Evolutionary conservation across 1,139 yeast species (phyloP).

Genomic region (Kodamaea derodonti): DNA sequence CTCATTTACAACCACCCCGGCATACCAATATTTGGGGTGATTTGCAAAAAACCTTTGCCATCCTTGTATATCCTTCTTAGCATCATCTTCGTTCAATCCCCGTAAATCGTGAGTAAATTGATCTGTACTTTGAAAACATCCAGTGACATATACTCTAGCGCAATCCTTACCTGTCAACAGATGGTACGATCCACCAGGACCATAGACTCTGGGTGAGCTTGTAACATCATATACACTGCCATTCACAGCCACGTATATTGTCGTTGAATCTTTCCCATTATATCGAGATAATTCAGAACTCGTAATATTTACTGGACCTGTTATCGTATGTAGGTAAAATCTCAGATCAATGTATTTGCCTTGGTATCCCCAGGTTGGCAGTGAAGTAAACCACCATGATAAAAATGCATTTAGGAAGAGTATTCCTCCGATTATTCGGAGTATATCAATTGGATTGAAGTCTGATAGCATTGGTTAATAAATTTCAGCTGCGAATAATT

Average conservation of each 20-base stretch:
- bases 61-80: constrained; percentile 21
- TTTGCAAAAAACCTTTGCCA: constrained; percentile 56
- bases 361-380: constrained; percentile 51
- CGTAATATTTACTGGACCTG: constrained; percentile 28
- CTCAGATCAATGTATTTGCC: constrained; percentile 50
- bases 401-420: constrained; percentile 44
- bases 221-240: constrained; percentile 73
- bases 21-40: constrained; percentile 57
- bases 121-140: constrained; percentile 58
- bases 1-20: constrained; percentile 51
- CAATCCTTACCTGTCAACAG: constrained; percentile 66
- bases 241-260: constrained; percentile 60
- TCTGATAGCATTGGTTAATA: neutral
- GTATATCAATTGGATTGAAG: constrained; percentile 33
- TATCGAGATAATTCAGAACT: constrained; percentile 45
- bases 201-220: constrained; percentile 52
- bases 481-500: no score
- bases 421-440: constrained; percentile 46
- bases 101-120: constrained; percentile 67
- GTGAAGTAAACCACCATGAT: constrained; percentile 49
- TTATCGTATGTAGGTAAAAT: constrained; percentile 21
- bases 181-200: constrained; percentile 61
- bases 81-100: constrained; percentile 46
- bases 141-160: constrained; percentile 74
- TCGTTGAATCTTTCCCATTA: constrained; percentile 46